Conservation (phyloP, 2,329 filamentous ascomycete genomes). For the Clonostachys rosea region DNA sequence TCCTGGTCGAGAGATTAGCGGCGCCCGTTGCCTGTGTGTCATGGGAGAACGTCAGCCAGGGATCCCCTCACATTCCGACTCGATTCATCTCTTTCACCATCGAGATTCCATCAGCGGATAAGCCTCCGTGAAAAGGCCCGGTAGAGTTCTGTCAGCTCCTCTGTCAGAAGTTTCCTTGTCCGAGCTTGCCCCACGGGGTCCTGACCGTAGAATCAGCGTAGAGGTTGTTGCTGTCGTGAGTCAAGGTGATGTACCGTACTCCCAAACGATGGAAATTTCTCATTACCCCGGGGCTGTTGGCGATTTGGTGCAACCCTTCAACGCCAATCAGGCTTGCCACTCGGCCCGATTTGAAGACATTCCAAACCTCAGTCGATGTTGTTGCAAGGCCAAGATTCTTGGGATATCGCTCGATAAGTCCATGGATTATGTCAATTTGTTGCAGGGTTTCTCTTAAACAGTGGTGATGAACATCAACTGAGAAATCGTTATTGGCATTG, state of each 20-base stretch:
- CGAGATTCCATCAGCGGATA: conserved; percentile 16
- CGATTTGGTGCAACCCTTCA: conserved; percentile 24
- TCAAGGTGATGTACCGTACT: conserved; percentile 24
- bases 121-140: conserved; percentile 15
- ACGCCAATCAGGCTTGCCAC: conserved; percentile 27
- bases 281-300: conserved; percentile 23
- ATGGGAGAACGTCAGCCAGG: background rate
- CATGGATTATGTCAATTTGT: conserved; percentile 11
- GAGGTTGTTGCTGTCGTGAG: conserved; percentile 18
- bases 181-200: too few relatives aligned
- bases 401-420: conserved; percentile 13
- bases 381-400: conserved; percentile 13
- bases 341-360: conserved; percentile 16
- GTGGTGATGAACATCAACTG: too few relatives aligned
- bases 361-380: conserved; percentile 16
- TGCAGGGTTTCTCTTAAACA: background rate
- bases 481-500: too few relatives aligned
- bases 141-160: conserved; percentile 8
- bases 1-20: conserved; percentile 6
- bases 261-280: conserved; percentile 22
- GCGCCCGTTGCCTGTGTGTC: background rate
- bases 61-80: conserved; percentile 11
- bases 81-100: conserved; percentile 27
- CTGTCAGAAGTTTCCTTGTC: too few relatives aligned
- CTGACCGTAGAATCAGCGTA: conserved; percentile 7